Conservation (phyloP, 345 rosid genomes). For the Gossypium mustelinum region DNA sequence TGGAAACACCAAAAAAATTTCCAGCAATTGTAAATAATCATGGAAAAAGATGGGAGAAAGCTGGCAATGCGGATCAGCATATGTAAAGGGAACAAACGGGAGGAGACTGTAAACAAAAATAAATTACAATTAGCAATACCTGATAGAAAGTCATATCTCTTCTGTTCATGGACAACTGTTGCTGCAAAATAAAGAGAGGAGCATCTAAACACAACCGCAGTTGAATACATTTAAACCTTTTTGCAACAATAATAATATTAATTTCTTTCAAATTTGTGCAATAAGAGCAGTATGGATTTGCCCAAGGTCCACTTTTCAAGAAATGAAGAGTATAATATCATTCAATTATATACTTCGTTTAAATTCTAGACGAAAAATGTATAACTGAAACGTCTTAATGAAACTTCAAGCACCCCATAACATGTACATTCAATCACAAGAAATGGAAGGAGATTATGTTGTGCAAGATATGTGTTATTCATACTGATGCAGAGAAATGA, state of each 20-base stretch:
- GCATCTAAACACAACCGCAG: not conserved
- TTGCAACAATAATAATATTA: not conserved
- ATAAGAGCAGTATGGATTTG: not conserved
- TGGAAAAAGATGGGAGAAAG: not conserved
- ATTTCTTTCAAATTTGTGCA: not conserved
- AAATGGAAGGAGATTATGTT: not conserved
- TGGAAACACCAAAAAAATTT: slow-evolving; percentile 15
- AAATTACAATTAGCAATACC: slow-evolving; percentile 34
- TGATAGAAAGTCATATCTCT: slow-evolving; percentile 75
- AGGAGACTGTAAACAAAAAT: not conserved
- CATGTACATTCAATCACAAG: not conserved
- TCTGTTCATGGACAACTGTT: slow-evolving; percentile 46
- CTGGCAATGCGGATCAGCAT: not conserved
- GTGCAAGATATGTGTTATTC: not conserved
- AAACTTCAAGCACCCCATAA: not conserved
- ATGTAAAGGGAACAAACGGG: not conserved
- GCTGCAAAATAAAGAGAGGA: slow-evolving; percentile 43
- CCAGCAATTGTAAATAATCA: not conserved
- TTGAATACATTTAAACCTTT: not conserved
- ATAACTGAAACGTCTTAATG: not conserved
- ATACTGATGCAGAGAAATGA: not conserved
- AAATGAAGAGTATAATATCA: not conserved
- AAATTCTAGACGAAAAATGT: not conserved
- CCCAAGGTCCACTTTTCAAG: not conserved
- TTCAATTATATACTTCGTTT: not conserved